These are phyloP conservation scores for Monilinia fructicola DNA, from an alignment of 2,329 filamentous ascomycete species.

Conservation along the genomic window DNA sequence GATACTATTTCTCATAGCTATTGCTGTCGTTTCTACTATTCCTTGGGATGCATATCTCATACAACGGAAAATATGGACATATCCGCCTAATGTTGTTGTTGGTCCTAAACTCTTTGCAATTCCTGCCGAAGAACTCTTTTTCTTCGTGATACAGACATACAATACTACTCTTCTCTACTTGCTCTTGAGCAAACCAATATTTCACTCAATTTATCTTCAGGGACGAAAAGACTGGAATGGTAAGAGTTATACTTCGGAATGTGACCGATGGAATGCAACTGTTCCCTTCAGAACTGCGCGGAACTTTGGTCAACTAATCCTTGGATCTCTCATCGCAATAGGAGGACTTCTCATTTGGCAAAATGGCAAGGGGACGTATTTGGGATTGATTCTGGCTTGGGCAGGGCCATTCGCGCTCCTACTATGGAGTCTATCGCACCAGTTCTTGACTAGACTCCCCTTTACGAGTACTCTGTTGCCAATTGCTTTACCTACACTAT, in stretches of 20 bases:
- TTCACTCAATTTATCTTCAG: conserved; percentile 56
- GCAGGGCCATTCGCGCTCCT: conserved; percentile 64
- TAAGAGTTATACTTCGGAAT: conserved; percentile 43
- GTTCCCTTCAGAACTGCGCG: conserved; percentile 37
- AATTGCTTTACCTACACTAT: conserved; percentile 63
- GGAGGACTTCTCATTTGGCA: conserved; percentile 49
- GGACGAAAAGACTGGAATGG: conserved; percentile 25
- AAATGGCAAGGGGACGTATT: conserved; percentile 57
- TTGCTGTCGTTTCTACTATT: conserved; percentile 66
- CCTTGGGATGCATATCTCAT: conserved; percentile 79
- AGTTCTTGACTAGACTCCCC: conserved; percentile 62
- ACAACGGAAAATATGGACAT: conserved; percentile 66
- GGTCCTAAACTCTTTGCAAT: conserved; percentile 64
- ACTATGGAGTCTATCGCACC: conserved; percentile 62
- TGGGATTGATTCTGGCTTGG: conserved; percentile 70
- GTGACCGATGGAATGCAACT: conserved; percentile 25
- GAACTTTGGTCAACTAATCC: conserved; percentile 50
- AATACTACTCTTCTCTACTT: conserved; percentile 69
- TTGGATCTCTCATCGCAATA: conserved; percentile 47
- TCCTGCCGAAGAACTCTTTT: conserved; percentile 71
- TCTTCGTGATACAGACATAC: conserved; percentile 76
- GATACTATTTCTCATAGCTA: conserved; percentile 57
- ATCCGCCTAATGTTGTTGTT: conserved; percentile 63
- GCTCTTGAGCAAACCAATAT: conserved; percentile 60
- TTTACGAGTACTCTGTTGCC: conserved; percentile 56